Percentiles rank a stretch among this genome's conserved stretches.
Evolutionary conservation across 306 rosid genomes (phyloP).

Genomic region (Dicorynia guianensis): DNA sequence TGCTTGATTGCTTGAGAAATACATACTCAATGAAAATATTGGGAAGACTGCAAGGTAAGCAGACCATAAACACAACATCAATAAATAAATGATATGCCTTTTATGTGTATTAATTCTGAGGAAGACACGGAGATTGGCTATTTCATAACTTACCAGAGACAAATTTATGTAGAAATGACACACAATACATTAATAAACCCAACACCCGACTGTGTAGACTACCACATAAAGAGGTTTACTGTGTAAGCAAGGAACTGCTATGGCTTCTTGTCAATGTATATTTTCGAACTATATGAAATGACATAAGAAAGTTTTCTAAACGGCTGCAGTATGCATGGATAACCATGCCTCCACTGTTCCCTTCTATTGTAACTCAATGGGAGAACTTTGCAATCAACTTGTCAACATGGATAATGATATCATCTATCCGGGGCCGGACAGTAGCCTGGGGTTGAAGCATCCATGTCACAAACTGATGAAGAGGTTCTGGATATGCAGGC

Average conservation of each 20-base stretch:
- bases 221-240: constrained; percentile 41
- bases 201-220: constrained; percentile 61
- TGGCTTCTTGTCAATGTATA: constrained; percentile 46
- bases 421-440: constrained; percentile 86
- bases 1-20: not conserved
- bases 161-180: constrained; percentile 47
- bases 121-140: constrained; percentile 49
- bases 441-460: constrained; percentile 96
- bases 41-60: constrained; percentile 11
- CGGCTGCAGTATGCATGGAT: constrained; percentile 26
- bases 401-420: constrained; percentile 90
- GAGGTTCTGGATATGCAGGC: constrained; percentile 90
- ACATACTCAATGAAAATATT: not conserved
- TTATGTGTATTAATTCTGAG: constrained; percentile 40
- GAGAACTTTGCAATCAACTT: constrained; percentile 93
- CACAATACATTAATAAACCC: constrained; percentile 47
- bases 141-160: constrained; percentile 56
- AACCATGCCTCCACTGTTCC: constrained; percentile 31
- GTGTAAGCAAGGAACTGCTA: constrained; percentile 46
- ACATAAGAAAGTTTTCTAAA: constrained; percentile 26
- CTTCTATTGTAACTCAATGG: constrained; percentile 52
- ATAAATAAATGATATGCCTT: constrained; percentile 46
- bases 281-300: constrained; percentile 31
- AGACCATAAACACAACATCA: constrained; percentile 25
- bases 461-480: constrained; percentile 95